Percentiles rank a stretch among this genome's conserved stretches.
Conservation (phyloP, 805 yeast species). For the Yamadazyma nakazawae region DNA sequence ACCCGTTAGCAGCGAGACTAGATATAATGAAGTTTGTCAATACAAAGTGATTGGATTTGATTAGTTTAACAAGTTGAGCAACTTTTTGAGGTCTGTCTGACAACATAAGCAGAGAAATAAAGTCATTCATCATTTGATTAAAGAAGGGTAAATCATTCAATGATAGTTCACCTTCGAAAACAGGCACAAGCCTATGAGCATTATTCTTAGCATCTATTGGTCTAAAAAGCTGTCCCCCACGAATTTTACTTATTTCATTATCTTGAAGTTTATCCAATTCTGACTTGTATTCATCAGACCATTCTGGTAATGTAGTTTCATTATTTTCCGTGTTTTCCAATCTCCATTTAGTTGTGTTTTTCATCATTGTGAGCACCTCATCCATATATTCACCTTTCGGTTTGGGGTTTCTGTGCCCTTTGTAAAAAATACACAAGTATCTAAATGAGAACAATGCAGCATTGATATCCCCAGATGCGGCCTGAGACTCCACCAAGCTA, state of each 20-base stretch:
- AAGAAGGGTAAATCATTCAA: conserved; percentile 34
- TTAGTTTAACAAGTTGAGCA: conserved; percentile 11
- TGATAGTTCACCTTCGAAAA: conserved; percentile 25
- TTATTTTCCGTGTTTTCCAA: conserved; percentile 20
- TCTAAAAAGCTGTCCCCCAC: conserved; percentile 13
- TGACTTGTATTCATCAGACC: conserved; percentile 4
- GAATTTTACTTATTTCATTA: neutral
- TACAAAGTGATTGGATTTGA: conserved; percentile 24
- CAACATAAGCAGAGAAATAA: conserved; percentile 16
- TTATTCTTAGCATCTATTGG: conserved; percentile 22
- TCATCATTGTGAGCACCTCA: conserved; percentile 6
- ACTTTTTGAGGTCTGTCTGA: conserved; percentile 7
- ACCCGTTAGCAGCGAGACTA: conserved; percentile 23
- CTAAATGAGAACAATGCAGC: conserved; percentile 24
- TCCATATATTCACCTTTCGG: conserved; percentile 10
- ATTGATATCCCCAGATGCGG: conserved; percentile 19
- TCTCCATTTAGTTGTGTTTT: conserved; percentile 19
- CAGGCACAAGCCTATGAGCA: conserved; percentile 18
- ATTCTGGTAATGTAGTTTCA: conserved; percentile 6
- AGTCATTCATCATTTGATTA: conserved; percentile 16
- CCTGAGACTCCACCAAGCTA: conserved; percentile 29
- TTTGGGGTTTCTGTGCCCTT: conserved; percentile 20
- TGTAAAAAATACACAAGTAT: conserved; percentile 16
- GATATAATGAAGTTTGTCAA: conserved; percentile 26
- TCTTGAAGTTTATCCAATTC: conserved; percentile 14